Evolutionary conservation across 768 basidiomycete species (phyloP).

Genomic region (Calocybe indica): DNA sequence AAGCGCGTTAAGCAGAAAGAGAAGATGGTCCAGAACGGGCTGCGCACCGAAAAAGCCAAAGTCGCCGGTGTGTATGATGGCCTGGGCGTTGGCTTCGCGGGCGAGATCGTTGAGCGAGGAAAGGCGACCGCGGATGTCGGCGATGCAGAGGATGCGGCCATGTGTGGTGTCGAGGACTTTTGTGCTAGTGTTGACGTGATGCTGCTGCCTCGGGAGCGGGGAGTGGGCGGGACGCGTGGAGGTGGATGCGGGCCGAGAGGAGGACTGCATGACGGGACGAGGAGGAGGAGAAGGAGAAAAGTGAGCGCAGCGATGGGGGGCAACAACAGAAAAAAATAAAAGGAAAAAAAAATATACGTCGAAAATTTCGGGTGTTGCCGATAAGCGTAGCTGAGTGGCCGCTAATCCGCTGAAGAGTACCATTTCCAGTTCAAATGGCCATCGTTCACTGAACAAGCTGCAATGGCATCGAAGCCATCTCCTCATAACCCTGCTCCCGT

Average conservation of each 20-base stretch:
- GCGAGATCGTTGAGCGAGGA: slow-evolving; percentile 89
- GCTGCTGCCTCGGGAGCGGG: slow-evolving; percentile 41
- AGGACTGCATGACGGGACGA: slow-evolving; percentile 38
- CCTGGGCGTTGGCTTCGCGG: slow-evolving; percentile 80
- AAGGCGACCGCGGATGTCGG: slow-evolving; percentile 87
- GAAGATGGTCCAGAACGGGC: slow-evolving; percentile 1
- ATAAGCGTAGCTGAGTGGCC: too few species aligned
- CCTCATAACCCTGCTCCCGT: slow-evolving; percentile 1
- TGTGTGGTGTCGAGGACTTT: slow-evolving; percentile 73
- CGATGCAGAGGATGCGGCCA: slow-evolving; percentile 89
- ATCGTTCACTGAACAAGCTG: too few species aligned
- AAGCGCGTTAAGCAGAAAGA: slow-evolving; percentile 2
- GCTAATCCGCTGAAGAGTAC: too few species aligned
- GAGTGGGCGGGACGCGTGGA: slow-evolving; percentile 54
- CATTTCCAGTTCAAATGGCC: too few species aligned
- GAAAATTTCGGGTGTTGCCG: too few species aligned
- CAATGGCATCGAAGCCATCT: slow-evolving; percentile 8
- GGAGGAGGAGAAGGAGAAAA: slow-evolving; percentile 11
- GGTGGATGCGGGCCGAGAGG: slow-evolving; percentile 53
- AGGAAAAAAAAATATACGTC: too few species aligned
- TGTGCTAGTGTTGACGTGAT: slow-evolving; percentile 67
- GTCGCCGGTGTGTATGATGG: slow-evolving; percentile 96
- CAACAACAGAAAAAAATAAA: too few species aligned
- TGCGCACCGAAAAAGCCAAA: slow-evolving; percentile 93
- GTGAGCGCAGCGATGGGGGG: too few species aligned